phyloP scores from a whole-genome alignment of 805 yeast genomes.

The Lachancea thermotolerans region DNA sequence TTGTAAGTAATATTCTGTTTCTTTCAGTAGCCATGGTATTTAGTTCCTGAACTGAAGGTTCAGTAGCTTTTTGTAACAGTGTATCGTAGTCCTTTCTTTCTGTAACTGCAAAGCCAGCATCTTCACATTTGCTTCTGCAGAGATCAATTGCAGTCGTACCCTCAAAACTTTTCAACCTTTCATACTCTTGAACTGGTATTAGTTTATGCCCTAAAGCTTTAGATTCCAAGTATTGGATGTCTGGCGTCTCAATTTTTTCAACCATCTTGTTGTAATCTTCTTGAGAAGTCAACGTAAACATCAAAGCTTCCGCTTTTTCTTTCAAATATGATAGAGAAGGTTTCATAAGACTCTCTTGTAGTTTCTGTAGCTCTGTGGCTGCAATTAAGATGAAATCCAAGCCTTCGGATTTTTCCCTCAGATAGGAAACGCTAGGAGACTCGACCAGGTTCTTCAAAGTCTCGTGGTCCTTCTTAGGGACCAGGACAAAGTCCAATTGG shows the following conservation, averaged over 20 bases:
- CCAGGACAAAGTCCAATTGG: constrained; percentile 13
- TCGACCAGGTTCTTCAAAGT: not conserved
- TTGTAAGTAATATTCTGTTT: not conserved
- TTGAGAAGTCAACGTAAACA: constrained; percentile 9
- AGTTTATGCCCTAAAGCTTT: not conserved
- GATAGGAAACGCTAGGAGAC: constrained; percentile 18
- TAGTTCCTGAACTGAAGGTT: not conserved
- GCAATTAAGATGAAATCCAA: constrained; percentile 20
- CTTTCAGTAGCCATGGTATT: not conserved
- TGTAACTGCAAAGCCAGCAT: constrained; percentile 20
- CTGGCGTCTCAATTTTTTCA: constrained; percentile 9
- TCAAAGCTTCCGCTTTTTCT: constrained; percentile 17
- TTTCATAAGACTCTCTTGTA: constrained; percentile 8
- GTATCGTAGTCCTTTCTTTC: constrained; percentile 10
- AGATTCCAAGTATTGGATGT: not conserved
- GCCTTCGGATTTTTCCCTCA: constrained; percentile 22
- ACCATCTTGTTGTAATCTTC: constrained; percentile 10
- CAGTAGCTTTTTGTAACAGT: not conserved
- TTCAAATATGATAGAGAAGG: constrained; percentile 15
- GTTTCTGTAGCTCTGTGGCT: constrained; percentile 10
- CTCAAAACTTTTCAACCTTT: not conserved
- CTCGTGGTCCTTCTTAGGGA: constrained; percentile 3
- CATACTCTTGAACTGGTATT: too few relatives aligned
- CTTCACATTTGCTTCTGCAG: not conserved
- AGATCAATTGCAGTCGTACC: not conserved